phyloP scores from a whole-genome alignment of 495 filamentous ascomycete genomes.

The Oidiodendron maius region DNA sequence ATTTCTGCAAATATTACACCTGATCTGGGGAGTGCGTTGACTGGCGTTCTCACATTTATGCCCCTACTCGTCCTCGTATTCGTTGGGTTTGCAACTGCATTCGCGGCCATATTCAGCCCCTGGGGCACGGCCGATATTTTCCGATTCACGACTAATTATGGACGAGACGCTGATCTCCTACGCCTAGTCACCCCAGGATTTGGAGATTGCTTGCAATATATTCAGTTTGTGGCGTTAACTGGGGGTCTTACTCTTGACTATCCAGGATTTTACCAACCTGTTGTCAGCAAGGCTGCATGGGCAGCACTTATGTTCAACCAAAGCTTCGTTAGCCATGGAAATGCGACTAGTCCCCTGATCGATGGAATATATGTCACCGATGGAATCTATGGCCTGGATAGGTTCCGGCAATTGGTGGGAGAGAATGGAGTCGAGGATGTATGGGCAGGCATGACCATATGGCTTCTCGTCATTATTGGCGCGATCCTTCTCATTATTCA shows the following conservation, averaged over 20 bases:
- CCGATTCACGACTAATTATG: constrained; percentile 93
- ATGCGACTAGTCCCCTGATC: constrained; percentile 54
- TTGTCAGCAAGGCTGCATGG: constrained; percentile 81
- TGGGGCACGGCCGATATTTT: constrained; percentile 90
- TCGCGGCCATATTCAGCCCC: constrained; percentile 82
- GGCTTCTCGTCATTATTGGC: constrained; percentile 69
- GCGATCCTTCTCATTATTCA: constrained; percentile 67
- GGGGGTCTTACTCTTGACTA: constrained; percentile 82
- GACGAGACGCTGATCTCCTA: constrained; percentile 85
- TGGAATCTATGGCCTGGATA: constrained; percentile 71
- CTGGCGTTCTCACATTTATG: constrained; percentile 66
- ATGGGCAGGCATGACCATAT: constrained; percentile 88
- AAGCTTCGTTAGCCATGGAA: constrained; percentile 68
- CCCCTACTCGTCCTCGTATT: constrained; percentile 72
- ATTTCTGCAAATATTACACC: constrained; percentile 78
- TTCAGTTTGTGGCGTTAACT: constrained; percentile 87
- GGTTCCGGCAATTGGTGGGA: constrained; percentile 76
- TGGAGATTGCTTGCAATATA: constrained; percentile 93
- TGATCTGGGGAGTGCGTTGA: constrained; percentile 58
- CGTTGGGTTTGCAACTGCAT: constrained; percentile 73
- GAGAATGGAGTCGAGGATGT: constrained; percentile 71
- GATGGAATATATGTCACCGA: constrained; percentile 80
- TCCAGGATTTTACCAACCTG: constrained; percentile 91
- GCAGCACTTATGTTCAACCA: constrained; percentile 88
- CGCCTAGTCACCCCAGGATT: constrained; percentile 94